phyloP scores from a whole-genome alignment of 1,139 yeast species.

The Nematodospora anomalae region DNA sequence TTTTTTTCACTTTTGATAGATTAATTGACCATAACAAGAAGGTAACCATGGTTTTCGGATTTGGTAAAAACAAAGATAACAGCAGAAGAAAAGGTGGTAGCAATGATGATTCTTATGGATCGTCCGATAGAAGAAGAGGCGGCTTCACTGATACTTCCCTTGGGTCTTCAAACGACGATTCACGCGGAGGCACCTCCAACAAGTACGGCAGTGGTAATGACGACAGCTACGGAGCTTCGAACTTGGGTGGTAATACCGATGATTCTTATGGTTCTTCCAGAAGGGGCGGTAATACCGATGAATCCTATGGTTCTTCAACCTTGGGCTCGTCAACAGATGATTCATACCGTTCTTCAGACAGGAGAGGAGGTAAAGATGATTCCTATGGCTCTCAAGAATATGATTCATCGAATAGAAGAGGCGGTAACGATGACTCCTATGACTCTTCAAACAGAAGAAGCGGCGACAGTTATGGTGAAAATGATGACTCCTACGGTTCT shows the following conservation, averaged over 20 bases:
- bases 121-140: constrained; percentile 17
- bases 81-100: constrained; percentile 6
- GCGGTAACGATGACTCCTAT: constrained; percentile 22
- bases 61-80: constrained; percentile 21
- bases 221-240: constrained; percentile 16
- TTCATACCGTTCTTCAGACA: constrained; percentile 22
- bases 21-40: background rate
- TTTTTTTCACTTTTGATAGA: too few relatives aligned
- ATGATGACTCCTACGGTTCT: constrained; percentile 20
- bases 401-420: constrained; percentile 19
- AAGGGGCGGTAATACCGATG: constrained; percentile 18
- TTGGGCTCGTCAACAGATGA: constrained; percentile 22
- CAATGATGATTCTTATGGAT: constrained; percentile 16
- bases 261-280: constrained; percentile 17
- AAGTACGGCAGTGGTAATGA: constrained; percentile 16
- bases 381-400: constrained; percentile 23
- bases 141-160: constrained; percentile 23
- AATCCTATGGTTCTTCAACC: constrained; percentile 21
- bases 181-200: too few relatives aligned
- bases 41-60: constrained; percentile 30
- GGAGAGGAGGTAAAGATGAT: constrained; percentile 17
- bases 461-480: constrained; percentile 22
- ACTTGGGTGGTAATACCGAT: constrained; percentile 7
- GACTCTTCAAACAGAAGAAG: constrained; percentile 15
- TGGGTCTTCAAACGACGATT: constrained; percentile 18